Conservation (phyloP, 2,329 filamentous ascomycete genomes). For the Epichloe gansuensis region DNA sequence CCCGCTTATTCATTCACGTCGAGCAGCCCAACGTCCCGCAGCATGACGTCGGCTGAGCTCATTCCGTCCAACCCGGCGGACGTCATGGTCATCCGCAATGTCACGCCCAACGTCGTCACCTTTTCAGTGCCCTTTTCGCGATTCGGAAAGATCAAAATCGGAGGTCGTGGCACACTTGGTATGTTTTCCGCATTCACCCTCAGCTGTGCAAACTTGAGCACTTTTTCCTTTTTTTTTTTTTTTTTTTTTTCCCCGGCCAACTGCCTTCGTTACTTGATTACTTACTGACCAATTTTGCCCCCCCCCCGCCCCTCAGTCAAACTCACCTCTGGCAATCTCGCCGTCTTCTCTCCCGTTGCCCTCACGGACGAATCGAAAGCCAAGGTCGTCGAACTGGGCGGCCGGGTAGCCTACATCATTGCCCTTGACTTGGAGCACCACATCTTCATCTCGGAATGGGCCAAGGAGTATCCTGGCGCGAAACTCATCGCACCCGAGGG, state of each 20-base stretch:
- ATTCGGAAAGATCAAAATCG: slow-evolving; percentile 67
- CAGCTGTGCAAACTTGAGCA: no score
- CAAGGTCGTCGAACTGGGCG: slow-evolving; percentile 51
- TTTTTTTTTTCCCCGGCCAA: not conserved
- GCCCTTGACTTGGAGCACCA: slow-evolving; percentile 90
- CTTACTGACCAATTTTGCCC: not conserved
- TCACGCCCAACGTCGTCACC: slow-evolving; percentile 67
- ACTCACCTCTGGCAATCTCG: slow-evolving; percentile 63
- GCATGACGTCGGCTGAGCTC: slow-evolving; percentile 47
- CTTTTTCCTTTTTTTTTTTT: not conserved
- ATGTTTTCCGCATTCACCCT: slow-evolving; percentile 16
- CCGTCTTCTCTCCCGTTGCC: slow-evolving; percentile 84
- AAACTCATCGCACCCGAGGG: slow-evolving; percentile 73
- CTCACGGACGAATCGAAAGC: slow-evolving; percentile 61
- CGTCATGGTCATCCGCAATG: slow-evolving; percentile 79
- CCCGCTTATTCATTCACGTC: slow-evolving; percentile 8
- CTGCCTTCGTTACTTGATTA: not conserved
- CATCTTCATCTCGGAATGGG: slow-evolving; percentile 82
- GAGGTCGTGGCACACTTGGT: slow-evolving; percentile 79
- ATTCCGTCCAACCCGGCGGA: slow-evolving; percentile 60
- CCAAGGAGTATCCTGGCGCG: slow-evolving; percentile 62
- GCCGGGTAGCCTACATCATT: slow-evolving; percentile 68
- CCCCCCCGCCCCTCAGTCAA: slow-evolving; percentile 41
- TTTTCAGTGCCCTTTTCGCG: slow-evolving; percentile 76
- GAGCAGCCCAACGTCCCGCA: slow-evolving; percentile 8